Percentiles rank a stretch among this genome's conserved stretches.
These are phyloP conservation scores for Naegleria fowleri DNA, from an alignment of 208 protist genomes.

Conservation along the genomic window DNA sequence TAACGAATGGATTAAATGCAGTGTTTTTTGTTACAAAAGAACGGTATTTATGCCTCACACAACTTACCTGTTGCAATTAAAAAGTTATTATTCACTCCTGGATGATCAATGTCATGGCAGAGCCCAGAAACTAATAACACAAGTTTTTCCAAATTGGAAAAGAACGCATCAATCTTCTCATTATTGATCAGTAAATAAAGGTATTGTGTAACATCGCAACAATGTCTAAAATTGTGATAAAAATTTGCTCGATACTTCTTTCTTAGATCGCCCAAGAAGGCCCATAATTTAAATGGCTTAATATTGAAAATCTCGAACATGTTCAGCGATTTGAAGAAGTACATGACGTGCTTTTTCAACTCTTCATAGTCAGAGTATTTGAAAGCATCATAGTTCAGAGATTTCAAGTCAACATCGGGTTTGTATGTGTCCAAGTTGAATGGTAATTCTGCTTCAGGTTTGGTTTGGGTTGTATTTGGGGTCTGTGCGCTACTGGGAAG, in stretches of 20 bases:
- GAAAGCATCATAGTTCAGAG: background rate
- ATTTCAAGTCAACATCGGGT: background rate
- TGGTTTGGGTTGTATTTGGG: background rate
- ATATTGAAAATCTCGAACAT: background rate
- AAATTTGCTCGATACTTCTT: slow-evolving; percentile 39
- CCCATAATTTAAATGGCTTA: slow-evolving; percentile 10
- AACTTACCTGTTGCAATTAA: slow-evolving; percentile 44
- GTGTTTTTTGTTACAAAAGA: too few relatives aligned
- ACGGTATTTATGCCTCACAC: too few relatives aligned
- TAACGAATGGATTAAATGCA: slow-evolving; percentile 61
- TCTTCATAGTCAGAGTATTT: background rate
- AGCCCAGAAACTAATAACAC: slow-evolving; percentile 48
- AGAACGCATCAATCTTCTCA: background rate
- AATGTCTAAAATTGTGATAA: slow-evolving; percentile 67
- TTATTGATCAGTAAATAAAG: slow-evolving; percentile 41
- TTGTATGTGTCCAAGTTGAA: background rate
- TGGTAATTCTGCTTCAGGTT: background rate
- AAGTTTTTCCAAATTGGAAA: slow-evolving; percentile 50
- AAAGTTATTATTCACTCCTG: slow-evolving; percentile 66
- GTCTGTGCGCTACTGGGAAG: background rate
- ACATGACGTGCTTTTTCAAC: background rate
- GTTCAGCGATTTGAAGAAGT: background rate
- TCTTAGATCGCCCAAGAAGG: slow-evolving; percentile 4
- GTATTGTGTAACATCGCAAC: slow-evolving; percentile 56
- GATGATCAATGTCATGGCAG: slow-evolving; percentile 64